phyloP scores from a whole-genome alignment of 495 filamentous ascomycete species.

The Choiromyces venosus region DNA sequence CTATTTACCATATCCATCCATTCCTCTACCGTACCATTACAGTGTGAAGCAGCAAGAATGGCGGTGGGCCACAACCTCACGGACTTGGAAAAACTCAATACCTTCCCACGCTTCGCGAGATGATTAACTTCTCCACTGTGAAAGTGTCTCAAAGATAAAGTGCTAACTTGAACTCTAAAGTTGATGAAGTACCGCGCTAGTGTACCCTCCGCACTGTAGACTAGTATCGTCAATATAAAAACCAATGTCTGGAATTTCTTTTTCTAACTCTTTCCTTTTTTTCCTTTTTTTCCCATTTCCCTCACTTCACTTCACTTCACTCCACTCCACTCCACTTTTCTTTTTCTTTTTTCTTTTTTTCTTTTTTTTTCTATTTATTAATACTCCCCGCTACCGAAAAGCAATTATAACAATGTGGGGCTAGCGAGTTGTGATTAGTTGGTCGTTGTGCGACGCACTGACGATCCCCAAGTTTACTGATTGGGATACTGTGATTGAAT shows the following conservation, averaged over 20 bases:
- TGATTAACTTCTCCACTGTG: neutral
- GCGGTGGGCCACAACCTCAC: neutral
- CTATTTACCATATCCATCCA: neutral
- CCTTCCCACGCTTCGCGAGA: neutral
- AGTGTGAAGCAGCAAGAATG: too few relatives aligned
- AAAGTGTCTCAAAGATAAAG: neutral
- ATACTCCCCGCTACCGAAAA: neutral
- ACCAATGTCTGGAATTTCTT: neutral
- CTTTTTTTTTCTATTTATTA: neutral
- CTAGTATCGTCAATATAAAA: neutral
- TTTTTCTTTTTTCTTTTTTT: neutral
- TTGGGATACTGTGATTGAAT: neutral
- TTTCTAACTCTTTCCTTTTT: neutral
- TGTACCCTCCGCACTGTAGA: neutral
- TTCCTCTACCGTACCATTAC: neutral
- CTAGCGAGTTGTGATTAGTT: neutral
- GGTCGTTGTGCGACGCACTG: neutral
- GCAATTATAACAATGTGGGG: neutral
- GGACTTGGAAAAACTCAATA: neutral
- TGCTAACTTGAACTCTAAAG: neutral
- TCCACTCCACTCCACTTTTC: neutral
- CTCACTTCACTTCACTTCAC: neutral
- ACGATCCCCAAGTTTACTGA: neutral
- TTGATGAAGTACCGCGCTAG: neutral
- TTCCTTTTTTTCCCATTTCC: neutral